Percentiles rank a stretch among this genome's conserved stretches.
phyloP scores from a whole-genome alignment of 441 rosid species.

The Euphorbia schlechtendalii region DNA sequence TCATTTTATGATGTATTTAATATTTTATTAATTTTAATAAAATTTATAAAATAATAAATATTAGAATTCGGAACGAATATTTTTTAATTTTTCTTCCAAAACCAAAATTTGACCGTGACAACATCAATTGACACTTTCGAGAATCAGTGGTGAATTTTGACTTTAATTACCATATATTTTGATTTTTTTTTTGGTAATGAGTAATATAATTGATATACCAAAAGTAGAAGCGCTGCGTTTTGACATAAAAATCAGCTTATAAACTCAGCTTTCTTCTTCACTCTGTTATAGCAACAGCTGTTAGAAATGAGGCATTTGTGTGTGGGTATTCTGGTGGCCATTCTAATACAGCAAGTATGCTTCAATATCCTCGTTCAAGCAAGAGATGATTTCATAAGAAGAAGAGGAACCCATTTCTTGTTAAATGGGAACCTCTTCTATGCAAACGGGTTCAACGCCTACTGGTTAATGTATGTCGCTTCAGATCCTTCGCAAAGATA shows the following conservation, averaged over 20 bases:
- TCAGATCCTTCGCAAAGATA: slow-evolving; percentile 72
- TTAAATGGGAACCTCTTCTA: slow-evolving; percentile 71
- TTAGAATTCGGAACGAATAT: too few species aligned
- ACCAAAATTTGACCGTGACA: too few species aligned
- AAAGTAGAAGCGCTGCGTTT: too few species aligned
- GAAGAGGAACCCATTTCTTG: slow-evolving; percentile 63
- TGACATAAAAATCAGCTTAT: slow-evolving; percentile 3
- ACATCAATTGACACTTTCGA: too few species aligned
- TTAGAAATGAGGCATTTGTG: slow-evolving; percentile 32
- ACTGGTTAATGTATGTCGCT: slow-evolving; percentile 89
- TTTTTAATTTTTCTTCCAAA: too few species aligned
- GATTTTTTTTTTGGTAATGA: too few species aligned
- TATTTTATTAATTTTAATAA: too few species aligned
- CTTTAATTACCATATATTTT: too few species aligned
- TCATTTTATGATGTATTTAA: too few species aligned
- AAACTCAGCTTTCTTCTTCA: background rate
- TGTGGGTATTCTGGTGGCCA: slow-evolving; percentile 21
- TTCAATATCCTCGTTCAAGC: slow-evolving; percentile 32
- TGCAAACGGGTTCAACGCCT: slow-evolving; percentile 92
- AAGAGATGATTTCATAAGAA: slow-evolving; percentile 54
- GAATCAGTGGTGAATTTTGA: too few species aligned
- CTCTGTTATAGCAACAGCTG: background rate
- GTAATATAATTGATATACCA: too few species aligned
- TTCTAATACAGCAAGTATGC: slow-evolving; percentile 24
- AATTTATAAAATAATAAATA: too few species aligned